Evolutionary conservation across 768 basidiomycete genomes (phyloP), one percentile per base, ranked within the genome.

Genomic region (Leucocoprinus sp.): DNA sequence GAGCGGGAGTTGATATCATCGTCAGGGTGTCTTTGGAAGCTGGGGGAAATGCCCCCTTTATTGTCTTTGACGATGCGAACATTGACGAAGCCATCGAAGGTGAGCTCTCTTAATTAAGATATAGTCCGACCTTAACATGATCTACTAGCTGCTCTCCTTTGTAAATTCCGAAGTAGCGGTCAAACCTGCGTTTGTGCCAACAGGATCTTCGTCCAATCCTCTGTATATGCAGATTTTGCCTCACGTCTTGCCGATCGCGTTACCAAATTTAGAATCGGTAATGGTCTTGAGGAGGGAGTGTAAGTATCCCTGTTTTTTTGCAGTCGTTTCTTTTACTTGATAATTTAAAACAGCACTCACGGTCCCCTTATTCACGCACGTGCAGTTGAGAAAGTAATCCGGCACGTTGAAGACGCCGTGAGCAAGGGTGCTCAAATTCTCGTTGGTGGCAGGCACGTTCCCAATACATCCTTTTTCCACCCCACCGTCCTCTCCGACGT

Each of bases 61-160:
- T 98, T 54, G 87, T 99, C 5, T 98, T 99, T 60, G 87, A 92
- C 52, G 96, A 98, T 57, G 95, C 93, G 0, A 83, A 98, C 59
- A 74, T 99, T 42, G 88, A 92, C 39, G 80, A 84, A 46, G 96
- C 96, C 22, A 90, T 99, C 5, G 80, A 82, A 52, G 88, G 93
- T 76, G 59, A 49, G 50, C 21, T 51, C 4, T 45, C 24, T 12
- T 14, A 11, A 17, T 8, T 17, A 27, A 15, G 15, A 41, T 8
- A 15, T 41, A 8, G 4, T 12, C 28, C 3, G 26, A 18, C 8
- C 24, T 18, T 45, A 9, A n/a, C 31, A 12, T 33, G 15, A 21
- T 37, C 22, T 48, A 38, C 31, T 18, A 85, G 85, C 76, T 43
- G 85, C 83, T 7, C 69, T 91, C 49, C 39, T 72, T 14, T 84